Evolutionary conservation across 257 asterid genomes (phyloP).

Genomic region (Primulina huaijiensis): DNA sequence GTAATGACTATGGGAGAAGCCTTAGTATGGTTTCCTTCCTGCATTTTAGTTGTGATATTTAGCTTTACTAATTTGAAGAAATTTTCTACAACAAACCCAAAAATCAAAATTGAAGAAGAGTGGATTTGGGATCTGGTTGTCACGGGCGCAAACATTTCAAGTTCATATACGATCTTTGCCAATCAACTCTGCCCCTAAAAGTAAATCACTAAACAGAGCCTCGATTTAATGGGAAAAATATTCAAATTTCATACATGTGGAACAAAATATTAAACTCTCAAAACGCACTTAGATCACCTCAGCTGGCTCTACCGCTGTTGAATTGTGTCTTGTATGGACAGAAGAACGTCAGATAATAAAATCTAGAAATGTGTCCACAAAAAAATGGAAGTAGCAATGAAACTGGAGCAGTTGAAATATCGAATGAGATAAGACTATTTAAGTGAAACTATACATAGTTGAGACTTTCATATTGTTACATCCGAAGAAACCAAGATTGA

Average conservation of each 20-base stretch:
- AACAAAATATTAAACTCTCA: too few relatives aligned
- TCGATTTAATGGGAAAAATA: background rate
- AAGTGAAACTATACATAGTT: too few relatives aligned
- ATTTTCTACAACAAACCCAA: background rate
- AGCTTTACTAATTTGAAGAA: background rate
- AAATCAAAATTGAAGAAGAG: background rate
- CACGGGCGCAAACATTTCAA: background rate
- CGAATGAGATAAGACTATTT: too few relatives aligned
- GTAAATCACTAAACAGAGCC: background rate
- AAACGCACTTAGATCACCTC: background rate
- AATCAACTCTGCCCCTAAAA: background rate
- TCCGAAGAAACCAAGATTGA: too few relatives aligned
- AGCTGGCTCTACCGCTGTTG: background rate
- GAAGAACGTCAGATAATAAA: too few relatives aligned
- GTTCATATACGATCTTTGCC: background rate
- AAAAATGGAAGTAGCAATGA: background rate
- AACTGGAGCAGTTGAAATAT: background rate
- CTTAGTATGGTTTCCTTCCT: constrained; percentile 8
- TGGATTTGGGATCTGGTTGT: background rate
- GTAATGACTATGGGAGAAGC: background rate
- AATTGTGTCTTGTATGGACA: too few relatives aligned
- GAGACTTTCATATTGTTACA: too few relatives aligned
- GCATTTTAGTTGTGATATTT: background rate
- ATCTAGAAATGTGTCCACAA: background rate
- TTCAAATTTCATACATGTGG: background rate